phyloP scores from a whole-genome alignment of 1,284 basidiomycete species.

The Agroathelia rolfsii region DNA sequence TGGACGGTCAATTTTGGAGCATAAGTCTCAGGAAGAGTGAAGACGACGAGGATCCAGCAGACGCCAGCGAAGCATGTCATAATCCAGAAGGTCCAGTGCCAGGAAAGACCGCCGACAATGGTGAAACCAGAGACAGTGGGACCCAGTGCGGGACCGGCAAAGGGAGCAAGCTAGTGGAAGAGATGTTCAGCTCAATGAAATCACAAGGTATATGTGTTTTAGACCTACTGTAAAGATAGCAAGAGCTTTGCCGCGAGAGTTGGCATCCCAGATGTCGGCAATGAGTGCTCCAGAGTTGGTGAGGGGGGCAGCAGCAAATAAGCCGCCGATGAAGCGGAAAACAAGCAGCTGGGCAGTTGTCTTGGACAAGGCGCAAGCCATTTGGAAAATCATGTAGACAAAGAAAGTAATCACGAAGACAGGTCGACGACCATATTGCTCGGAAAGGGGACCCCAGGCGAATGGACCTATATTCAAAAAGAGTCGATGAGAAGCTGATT shows the following conservation, averaged over 20 bases:
- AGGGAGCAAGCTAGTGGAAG: slow-evolving; percentile 46
- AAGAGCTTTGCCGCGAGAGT: slow-evolving; percentile 59
- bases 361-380: slow-evolving; percentile 46
- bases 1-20: slow-evolving; percentile 38
- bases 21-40: slow-evolving; percentile 73
- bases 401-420: slow-evolving; percentile 62
- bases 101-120: slow-evolving; percentile 36
- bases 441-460: slow-evolving; percentile 32
- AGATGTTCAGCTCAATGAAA: neutral
- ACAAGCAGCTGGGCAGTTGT: slow-evolving; percentile 54
- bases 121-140: slow-evolving; percentile 59
- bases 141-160: slow-evolving; percentile 62
- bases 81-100: slow-evolving; percentile 75
- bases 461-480: slow-evolving; percentile 30
- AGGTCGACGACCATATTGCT: slow-evolving; percentile 52
- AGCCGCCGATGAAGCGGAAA: slow-evolving; percentile 61
- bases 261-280: slow-evolving; percentile 60
- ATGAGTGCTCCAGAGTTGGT: slow-evolving; percentile 46
- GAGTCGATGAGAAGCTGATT: slow-evolving; percentile 59
- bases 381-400: slow-evolving; percentile 47
- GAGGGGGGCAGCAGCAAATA: slow-evolving; percentile 40
- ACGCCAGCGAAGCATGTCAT: slow-evolving; percentile 51
- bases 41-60: slow-evolving; percentile 41
- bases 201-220: neutral
- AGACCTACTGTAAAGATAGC: slow-evolving; percentile 42